A percentile compares a stretch with the other conserved stretches of the same genome.
Conservation (phyloP, 257 asterid genomes). For the Solanum microdontum region DNA sequence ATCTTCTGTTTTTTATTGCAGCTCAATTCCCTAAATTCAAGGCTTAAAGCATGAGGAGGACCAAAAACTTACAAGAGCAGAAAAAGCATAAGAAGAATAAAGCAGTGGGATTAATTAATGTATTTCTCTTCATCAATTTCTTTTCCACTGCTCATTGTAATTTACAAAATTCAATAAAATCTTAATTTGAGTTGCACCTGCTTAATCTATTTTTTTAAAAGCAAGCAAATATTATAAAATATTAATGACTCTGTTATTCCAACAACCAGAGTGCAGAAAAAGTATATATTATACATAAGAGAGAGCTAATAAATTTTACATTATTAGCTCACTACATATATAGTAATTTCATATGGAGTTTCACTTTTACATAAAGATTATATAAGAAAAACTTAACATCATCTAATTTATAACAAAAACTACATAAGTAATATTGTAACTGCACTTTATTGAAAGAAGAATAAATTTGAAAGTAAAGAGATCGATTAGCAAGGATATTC, state of each 20-base stretch:
- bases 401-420: not conserved
- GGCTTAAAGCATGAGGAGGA: not conserved
- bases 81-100: not conserved
- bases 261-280: not conserved
- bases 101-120: not conserved
- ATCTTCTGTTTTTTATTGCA: not conserved
- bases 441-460: not conserved
- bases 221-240: not conserved
- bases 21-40: constrained; percentile 3
- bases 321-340: too few species aligned
- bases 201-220: not conserved
- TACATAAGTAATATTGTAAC: not conserved
- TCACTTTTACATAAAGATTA: not conserved
- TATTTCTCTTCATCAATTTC: not conserved
- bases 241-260: not conserved
- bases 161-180: not conserved
- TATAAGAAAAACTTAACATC: not conserved
- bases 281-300: not conserved
- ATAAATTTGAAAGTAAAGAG: not conserved
- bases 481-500: not conserved
- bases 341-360: not conserved
- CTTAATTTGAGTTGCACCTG: not conserved
- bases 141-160: not conserved
- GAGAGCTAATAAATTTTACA: too few species aligned
- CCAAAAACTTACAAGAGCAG: not conserved